Percentiles rank a stretch among this genome's conserved stretches.
These are phyloP conservation scores for Telopea speciosissima DNA, from an alignment of 177 flowering plant genomes.

Conservation along the genomic window DNA sequence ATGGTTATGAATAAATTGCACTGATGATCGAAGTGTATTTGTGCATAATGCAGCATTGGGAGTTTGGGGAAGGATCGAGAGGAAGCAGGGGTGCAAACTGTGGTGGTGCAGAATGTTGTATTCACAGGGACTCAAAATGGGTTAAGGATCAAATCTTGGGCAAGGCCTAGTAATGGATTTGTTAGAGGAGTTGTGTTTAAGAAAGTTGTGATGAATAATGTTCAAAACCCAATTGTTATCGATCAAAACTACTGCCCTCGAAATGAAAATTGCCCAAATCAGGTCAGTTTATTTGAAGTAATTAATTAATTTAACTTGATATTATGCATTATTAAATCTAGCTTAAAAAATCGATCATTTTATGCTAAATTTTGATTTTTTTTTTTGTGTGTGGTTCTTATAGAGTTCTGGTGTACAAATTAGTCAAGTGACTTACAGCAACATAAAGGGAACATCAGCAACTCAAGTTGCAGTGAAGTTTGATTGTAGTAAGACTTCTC, in stretches of 20 bases:
- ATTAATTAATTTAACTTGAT: too few species aligned
- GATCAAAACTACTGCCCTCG: background rate
- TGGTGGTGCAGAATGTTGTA: background rate
- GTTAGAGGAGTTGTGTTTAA: constrained; percentile 2
- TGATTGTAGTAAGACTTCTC: background rate
- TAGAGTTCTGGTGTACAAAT: background rate
- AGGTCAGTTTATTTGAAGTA: background rate
- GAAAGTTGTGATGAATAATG: constrained; percentile 1
- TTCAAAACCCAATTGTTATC: background rate
- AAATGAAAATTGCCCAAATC: background rate
- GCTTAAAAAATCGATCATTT: too few species aligned
- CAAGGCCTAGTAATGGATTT: constrained; percentile 8
- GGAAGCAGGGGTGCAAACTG: background rate
- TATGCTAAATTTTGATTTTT: too few species aligned
- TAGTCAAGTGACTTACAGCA: background rate
- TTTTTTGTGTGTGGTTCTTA: too few species aligned
- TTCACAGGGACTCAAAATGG: constrained; percentile 11
- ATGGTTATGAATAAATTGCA: too few species aligned
- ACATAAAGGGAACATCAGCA: constrained; percentile 1
- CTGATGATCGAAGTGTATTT: background rate
- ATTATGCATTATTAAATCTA: too few species aligned
- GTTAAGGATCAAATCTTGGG: constrained; percentile 8
- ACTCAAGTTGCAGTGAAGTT: constrained; percentile 1
- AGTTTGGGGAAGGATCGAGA: background rate
- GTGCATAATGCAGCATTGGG: background rate